Percentiles rank a stretch among this genome's conserved stretches.
Conservation (phyloP, 139 green algal species). For the Micractinium sp. region DNA sequence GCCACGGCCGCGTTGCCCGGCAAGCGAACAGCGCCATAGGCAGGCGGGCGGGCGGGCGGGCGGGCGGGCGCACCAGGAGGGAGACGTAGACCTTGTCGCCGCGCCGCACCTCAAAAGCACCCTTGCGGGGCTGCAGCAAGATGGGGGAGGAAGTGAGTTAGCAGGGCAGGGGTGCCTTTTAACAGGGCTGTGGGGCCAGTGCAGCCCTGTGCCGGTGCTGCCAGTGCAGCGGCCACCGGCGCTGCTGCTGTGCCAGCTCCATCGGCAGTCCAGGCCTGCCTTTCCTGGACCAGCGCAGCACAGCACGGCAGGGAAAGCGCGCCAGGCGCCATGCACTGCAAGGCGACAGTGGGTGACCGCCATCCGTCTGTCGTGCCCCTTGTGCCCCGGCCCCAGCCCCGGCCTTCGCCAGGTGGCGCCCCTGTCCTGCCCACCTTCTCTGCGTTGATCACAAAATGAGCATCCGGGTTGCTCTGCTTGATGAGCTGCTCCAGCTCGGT, state of each 20-base stretch:
- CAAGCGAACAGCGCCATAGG: too few species aligned
- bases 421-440: slow-evolving; percentile 15
- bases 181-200: too few species aligned
- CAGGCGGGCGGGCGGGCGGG: too few species aligned
- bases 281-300: background rate
- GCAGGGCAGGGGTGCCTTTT: background rate
- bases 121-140: slow-evolving; percentile 16
- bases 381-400: background rate
- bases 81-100: slow-evolving; percentile 16
- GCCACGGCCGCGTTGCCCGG: too few species aligned
- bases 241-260: background rate
- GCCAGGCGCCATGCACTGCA: too few species aligned
- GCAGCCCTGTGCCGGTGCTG: too few species aligned
- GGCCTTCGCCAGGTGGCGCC: too few species aligned
- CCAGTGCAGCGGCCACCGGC: background rate
- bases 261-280: background rate
- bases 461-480: background rate
- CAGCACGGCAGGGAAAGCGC: background rate
- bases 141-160: too few species aligned
- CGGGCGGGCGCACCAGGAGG: background rate
- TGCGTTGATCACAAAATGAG: slow-evolving; percentile 3
- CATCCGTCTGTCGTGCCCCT: too few species aligned
- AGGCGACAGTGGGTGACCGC: too few species aligned
- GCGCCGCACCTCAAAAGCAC: slow-evolving; percentile 33
- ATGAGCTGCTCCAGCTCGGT: slow-evolving; percentile 36